Percentiles rank a stretch among this genome's conserved stretches.
phyloP scores from a whole-genome alignment of 331 rosid species.

The Stylosanthes scabra region DNA sequence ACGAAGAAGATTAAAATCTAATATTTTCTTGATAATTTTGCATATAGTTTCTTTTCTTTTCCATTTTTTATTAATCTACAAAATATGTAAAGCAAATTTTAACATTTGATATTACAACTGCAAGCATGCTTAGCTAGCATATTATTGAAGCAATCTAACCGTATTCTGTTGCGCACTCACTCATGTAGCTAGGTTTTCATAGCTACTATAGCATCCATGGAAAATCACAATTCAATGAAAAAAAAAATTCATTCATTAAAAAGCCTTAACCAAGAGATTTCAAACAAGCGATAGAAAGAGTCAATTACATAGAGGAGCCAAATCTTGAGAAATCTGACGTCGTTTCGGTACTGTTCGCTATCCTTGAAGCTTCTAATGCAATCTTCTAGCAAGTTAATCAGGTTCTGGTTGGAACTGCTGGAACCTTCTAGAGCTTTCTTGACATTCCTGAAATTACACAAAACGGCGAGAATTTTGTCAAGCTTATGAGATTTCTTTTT shows the following conservation, averaged over 20 bases:
- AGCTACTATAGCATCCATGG: background rate
- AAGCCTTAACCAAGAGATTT: background rate
- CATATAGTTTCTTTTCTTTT: background rate
- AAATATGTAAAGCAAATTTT: background rate
- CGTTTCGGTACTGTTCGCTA: constrained; percentile 62
- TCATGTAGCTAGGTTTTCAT: background rate
- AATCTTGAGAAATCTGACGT: constrained; percentile 85
- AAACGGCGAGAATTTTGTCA: constrained; percentile 22
- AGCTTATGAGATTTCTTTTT: background rate
- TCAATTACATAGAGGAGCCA: constrained; percentile 81
- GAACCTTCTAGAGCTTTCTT: constrained; percentile 60
- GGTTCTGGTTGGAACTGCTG: background rate
- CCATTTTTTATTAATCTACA: no score
- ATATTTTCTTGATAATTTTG: background rate
- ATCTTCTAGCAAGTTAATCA: constrained; percentile 56
- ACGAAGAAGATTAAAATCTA: background rate
- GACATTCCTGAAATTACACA: constrained; percentile 57
- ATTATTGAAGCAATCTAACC: background rate
- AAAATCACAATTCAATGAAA: background rate
- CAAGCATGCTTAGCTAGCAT: background rate
- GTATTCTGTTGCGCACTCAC: background rate
- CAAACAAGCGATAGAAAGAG: background rate
- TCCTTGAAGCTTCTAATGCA: constrained; percentile 68
- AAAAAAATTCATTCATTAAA: background rate
- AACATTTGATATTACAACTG: constrained; percentile 13